phyloP scores from a whole-genome alignment of 768 basidiomycete species.

The Suillus discolor region DNA sequence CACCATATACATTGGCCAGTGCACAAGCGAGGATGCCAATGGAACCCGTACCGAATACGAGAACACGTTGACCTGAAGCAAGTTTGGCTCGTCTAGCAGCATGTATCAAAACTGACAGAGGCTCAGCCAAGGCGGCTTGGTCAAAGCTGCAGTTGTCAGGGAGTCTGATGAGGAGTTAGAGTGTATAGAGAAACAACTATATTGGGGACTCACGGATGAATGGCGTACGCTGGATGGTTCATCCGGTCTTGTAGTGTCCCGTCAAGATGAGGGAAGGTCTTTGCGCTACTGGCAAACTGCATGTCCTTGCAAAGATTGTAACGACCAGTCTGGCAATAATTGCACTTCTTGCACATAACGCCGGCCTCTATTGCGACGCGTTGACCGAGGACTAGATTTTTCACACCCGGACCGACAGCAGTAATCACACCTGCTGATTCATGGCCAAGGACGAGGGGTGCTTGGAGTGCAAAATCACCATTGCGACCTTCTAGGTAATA shows the following conservation, averaged over 20 bases:
- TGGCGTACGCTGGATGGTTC: constrained; percentile 85
- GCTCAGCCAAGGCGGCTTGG: constrained; percentile 88
- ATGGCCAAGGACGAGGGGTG: constrained; percentile 91
- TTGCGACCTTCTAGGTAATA: constrained; percentile 90
- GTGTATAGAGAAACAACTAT: constrained; percentile 1
- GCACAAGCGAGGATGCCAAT: constrained; percentile 91
- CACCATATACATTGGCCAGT: constrained; percentile 72
- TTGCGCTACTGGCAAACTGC: constrained; percentile 88
- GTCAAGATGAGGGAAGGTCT: constrained; percentile 91
- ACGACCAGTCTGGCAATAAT: constrained; percentile 69
- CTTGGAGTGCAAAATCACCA: constrained; percentile 85
- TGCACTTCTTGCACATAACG: constrained; percentile 79
- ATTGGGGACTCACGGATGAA: constrained; percentile 74
- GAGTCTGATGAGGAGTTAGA: constrained; percentile 47
- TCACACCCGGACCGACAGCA: constrained; percentile 76
- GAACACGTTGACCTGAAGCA: constrained; percentile 63
- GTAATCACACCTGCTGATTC: constrained; percentile 89
- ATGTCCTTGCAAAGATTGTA: constrained; percentile 94
- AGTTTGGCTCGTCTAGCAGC: constrained; percentile 50
- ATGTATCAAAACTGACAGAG: constrained; percentile 86
- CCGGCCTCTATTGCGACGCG: constrained; percentile 95
- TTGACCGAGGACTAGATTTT: constrained; percentile 69
- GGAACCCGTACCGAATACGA: constrained; percentile 91
- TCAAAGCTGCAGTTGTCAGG: constrained; percentile 78
- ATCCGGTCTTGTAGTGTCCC: constrained; percentile 87